Percentiles rank a stretch among this genome's conserved stretches.
These are phyloP conservation scores for Carallia pectinifolia DNA, from an alignment of 345 rosid genomes.

Conservation along the genomic window DNA sequence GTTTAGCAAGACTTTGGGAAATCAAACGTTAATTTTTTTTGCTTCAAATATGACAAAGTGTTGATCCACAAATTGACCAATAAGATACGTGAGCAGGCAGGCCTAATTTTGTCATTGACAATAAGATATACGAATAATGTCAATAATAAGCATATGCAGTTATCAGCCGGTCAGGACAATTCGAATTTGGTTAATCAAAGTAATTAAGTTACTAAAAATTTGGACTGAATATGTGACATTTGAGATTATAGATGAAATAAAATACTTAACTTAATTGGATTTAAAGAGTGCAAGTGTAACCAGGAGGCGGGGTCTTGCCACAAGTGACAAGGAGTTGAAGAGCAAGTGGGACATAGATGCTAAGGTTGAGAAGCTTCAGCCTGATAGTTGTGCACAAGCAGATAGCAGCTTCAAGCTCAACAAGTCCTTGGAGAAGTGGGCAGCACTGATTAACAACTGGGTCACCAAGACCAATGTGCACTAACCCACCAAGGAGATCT, in stretches of 20 bases:
- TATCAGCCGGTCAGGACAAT: no score
- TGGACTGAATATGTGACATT: no score
- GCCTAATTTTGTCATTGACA: no score
- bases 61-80: no score
- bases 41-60: no score
- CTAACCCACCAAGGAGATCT: conserved; percentile 82
- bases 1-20: no score
- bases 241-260: background rate
- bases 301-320: conserved; percentile 96
- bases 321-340: conserved; percentile 91
- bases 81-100: no score
- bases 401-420: conserved; percentile 79
- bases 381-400: conserved; percentile 93
- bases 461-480: conserved; percentile 74
- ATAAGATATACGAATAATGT: no score
- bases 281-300: conserved; percentile 85
- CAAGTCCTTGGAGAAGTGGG: conserved; percentile 73
- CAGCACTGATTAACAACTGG: conserved; percentile 80
- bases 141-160: no score
- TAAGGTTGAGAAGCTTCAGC: conserved; percentile 82
- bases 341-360: conserved; percentile 76
- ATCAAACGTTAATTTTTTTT: no score
- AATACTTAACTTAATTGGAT: conserved; percentile 19
- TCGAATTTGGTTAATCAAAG: no score
- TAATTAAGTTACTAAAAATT: no score